Evolutionary conservation across 2,329 filamentous ascomycete species (phyloP), one percentile per base, ranked within the genome.

Genomic region (Cladosporium oxysporum): DNA sequence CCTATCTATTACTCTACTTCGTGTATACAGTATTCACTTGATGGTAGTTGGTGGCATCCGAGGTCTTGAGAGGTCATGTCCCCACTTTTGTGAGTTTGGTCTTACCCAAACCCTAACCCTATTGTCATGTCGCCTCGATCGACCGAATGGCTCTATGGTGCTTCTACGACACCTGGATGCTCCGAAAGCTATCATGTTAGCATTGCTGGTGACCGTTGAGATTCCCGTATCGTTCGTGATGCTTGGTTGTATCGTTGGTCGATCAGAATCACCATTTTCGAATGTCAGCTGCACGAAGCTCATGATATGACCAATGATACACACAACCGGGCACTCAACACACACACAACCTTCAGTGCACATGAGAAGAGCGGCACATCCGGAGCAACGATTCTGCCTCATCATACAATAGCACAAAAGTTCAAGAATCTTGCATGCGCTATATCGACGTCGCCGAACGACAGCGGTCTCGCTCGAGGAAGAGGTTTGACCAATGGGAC

Each of bases 31-130:
- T 21, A 5, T 12, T 47, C n/a, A 10, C 21, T 47, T 11, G 28
- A 31, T 33, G 29, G n/a, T 53, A 33, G 26, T 33, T 47, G 28
- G n/a, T 33, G 52, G 52, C 52, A 55, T 55, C 52, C 52, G 52
- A 55, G 28, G 52, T 55, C 52, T 33, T n/a, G 16, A 21, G 11
- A 33, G 33, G 6, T 55, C 52, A 33, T 55, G 6, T 55, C 52
- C 52, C 52, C 52, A 55, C 52, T 4, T n/a, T n/a, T 3, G 18
- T 29, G 50, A 55, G 8, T 8, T 18, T 23, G 28, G 4, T 1
- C 5, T 11, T 1, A n/a, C 50, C 50, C 50, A 3, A 53, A 53
- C 50, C 50, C 50, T 2, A 53, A 53, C 50, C 50, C 50, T 53
- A n/a, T 18, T 31, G 14, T 10, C 26, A 8, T 6, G 5, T 14